A percentile compares a stretch with the other conserved stretches of the same genome.
These are phyloP conservation scores for Scheffersomyces ergatensis DNA, from an alignment of 805 yeast species.

Conservation along the genomic window DNA sequence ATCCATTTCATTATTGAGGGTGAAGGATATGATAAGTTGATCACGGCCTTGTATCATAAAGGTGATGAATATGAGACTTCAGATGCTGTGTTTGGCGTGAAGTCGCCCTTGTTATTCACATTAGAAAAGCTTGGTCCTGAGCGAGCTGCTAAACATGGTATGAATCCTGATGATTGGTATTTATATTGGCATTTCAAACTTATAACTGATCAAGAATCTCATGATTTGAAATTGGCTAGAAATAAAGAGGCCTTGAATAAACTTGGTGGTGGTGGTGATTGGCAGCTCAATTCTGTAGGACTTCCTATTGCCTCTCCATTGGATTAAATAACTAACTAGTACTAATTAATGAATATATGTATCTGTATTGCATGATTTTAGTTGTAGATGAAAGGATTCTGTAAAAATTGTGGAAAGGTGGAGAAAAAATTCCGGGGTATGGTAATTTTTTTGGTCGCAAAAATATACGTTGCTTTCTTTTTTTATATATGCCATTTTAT, in stretches of 20 bases:
- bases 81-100: slow-evolving; percentile 21
- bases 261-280: slow-evolving; percentile 4
- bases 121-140: slow-evolving; percentile 13
- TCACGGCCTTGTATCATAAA: slow-evolving; percentile 16
- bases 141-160: slow-evolving; percentile 11
- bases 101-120: slow-evolving; percentile 10
- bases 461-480: too few relatives aligned
- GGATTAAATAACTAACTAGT: too few relatives aligned
- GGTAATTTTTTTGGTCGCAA: too few relatives aligned
- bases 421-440: too few relatives aligned
- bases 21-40: slow-evolving; percentile 15
- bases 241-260: slow-evolving; percentile 10
- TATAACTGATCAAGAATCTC: slow-evolving; percentile 11
- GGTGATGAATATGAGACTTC: slow-evolving; percentile 18
- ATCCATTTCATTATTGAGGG: slow-evolving; percentile 19
- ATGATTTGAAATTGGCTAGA: slow-evolving; percentile 4
- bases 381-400: too few relatives aligned
- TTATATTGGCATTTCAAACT: slow-evolving; percentile 17
- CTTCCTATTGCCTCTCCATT: slow-evolving; percentile 14
- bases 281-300: slow-evolving; percentile 13
- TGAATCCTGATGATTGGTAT: slow-evolving; percentile 17
- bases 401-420: too few relatives aligned
- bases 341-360: too few relatives aligned
- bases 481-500: too few relatives aligned
- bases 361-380: too few relatives aligned